Evolutionary conservation across 2,329 filamentous ascomycete species (phyloP).

Genomic region (Torrubiellomyces zombiae): DNA sequence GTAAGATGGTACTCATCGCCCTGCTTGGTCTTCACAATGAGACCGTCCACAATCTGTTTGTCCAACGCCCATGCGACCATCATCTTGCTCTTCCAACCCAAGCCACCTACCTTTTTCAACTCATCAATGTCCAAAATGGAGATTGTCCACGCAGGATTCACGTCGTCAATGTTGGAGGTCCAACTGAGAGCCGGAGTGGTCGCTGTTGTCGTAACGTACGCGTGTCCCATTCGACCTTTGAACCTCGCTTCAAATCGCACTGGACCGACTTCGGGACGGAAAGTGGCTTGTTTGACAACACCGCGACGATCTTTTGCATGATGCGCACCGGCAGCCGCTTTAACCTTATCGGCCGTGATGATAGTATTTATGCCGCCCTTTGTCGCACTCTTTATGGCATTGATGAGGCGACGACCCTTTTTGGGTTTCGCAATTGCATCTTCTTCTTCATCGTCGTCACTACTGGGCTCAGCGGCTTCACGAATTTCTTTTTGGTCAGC

Average conservation of each 20-base stretch:
- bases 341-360: constrained; percentile 53
- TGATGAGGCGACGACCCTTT: constrained; percentile 32
- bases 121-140: constrained; percentile 55
- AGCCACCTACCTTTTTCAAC: constrained; percentile 62
- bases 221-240: constrained; percentile 53
- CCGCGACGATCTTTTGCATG: constrained; percentile 57
- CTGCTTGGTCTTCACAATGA: constrained; percentile 45
- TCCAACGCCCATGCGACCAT: constrained; percentile 66
- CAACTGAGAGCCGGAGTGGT: constrained; percentile 53
- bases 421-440: constrained; percentile 22
- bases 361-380: constrained; percentile 58
- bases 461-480: constrained; percentile 37
- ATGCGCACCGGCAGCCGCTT: constrained; percentile 40
- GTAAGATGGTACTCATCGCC: constrained; percentile 47
- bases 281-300: constrained; percentile 33
- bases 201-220: constrained; percentile 50
- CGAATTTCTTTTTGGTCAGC: constrained; percentile 51
- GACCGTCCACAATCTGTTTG: constrained; percentile 56
- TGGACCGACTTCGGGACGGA: constrained; percentile 41
- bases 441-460: constrained; percentile 18
- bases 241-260: constrained; percentile 61
- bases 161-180: constrained; percentile 34
- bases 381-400: constrained; percentile 49
- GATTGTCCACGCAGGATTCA: constrained; percentile 52
- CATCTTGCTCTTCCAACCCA: constrained; percentile 74